phyloP scores from a whole-genome alignment of 2,329 filamentous ascomycete genomes.

The Pseudopithomyces maydicus region DNA sequence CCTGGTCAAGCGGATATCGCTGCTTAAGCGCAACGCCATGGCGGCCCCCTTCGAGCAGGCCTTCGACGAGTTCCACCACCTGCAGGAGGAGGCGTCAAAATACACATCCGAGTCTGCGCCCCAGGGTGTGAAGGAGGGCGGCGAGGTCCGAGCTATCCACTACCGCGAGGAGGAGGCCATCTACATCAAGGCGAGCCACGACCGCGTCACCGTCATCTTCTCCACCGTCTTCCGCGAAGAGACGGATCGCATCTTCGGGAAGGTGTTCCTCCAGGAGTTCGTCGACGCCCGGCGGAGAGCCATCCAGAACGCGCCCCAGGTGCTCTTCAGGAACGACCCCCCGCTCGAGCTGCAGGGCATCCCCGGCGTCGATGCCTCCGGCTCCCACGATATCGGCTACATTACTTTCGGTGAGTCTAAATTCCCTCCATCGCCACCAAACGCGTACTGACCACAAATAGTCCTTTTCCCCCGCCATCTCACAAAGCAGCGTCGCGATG shows the following conservation, averaged over 20 bases:
- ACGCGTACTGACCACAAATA: slow-evolving; percentile 45
- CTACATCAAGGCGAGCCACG: slow-evolving; percentile 96
- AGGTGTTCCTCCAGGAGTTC: slow-evolving; percentile 98
- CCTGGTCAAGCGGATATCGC: slow-evolving; percentile 81
- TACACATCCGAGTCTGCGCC: slow-evolving; percentile 94
- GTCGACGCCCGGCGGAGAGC: slow-evolving; percentile 93
- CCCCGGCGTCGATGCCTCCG: slow-evolving; percentile 73
- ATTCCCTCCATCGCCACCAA: slow-evolving; percentile 15
- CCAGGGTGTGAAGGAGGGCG: slow-evolving; percentile 85
- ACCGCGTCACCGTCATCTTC: slow-evolving; percentile 98
- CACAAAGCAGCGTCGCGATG: slow-evolving; percentile 84
- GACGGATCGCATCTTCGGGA: slow-evolving; percentile 95
- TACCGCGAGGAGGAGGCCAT: slow-evolving; percentile 99
- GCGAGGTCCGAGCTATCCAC: slow-evolving; percentile 93
- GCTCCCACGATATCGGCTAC: slow-evolving; percentile 89
- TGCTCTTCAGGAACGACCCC: slow-evolving; percentile 92
- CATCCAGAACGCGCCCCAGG: slow-evolving; percentile 97
- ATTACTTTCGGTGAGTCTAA: slow-evolving; percentile 84
- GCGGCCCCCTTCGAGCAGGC: slow-evolving; percentile 97
- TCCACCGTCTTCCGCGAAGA: slow-evolving; percentile 98
- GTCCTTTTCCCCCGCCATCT: slow-evolving; percentile 96
- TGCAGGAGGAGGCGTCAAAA: slow-evolving; percentile 86
- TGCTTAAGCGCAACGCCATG: slow-evolving; percentile 98
- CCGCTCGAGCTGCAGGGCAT: slow-evolving; percentile 89
- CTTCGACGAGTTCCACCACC: slow-evolving; percentile 86